Evolutionary conservation across 495 filamentous ascomycete genomes (phyloP).

Genomic region (Xylaria scruposa): DNA sequence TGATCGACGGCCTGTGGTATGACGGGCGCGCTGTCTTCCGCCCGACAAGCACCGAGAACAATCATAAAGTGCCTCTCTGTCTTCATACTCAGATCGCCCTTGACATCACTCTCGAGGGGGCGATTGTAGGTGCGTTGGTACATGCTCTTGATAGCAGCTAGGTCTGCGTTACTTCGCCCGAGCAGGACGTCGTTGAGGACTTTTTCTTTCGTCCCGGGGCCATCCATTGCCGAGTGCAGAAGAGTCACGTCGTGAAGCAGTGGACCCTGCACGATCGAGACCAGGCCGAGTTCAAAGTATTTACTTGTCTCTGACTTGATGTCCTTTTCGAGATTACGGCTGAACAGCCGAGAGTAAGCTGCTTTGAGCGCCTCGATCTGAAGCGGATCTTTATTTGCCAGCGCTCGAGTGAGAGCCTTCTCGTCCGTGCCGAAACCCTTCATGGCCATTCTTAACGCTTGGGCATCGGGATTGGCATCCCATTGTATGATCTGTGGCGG

Average conservation of each 20-base stretch:
- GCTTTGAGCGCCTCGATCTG: slow-evolving; percentile 73
- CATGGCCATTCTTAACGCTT: slow-evolving; percentile 79
- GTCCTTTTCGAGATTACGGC: slow-evolving; percentile 72
- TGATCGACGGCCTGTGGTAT: slow-evolving; percentile 71
- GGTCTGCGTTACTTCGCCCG: slow-evolving; percentile 80
- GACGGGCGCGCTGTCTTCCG: slow-evolving; percentile 77
- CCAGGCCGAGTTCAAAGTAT: slow-evolving; percentile 72
- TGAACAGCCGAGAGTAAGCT: slow-evolving; percentile 66
- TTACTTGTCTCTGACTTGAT: slow-evolving; percentile 77
- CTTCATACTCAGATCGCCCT: slow-evolving; percentile 80
- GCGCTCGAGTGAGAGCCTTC: slow-evolving; percentile 67
- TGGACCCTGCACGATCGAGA: slow-evolving; percentile 78
- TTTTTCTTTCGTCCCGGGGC: slow-evolving; percentile 84
- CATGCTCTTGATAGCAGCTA: slow-evolving; percentile 77
- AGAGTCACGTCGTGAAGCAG: slow-evolving; percentile 71
- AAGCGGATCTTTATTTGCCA: slow-evolving; percentile 72
- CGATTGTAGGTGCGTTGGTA: slow-evolving; percentile 70
- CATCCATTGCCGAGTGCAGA: slow-evolving; percentile 70
- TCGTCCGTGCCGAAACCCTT: slow-evolving; percentile 93
- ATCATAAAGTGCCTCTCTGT: slow-evolving; percentile 82
- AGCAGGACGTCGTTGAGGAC: slow-evolving; percentile 87
- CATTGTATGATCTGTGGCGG: slow-evolving; percentile 67
- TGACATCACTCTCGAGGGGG: slow-evolving; percentile 71
- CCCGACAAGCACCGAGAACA: slow-evolving; percentile 71
- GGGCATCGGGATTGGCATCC: slow-evolving; percentile 69